Evolutionary conservation across 2,329 filamentous ascomycete species (phyloP).

Genomic region (Ophiostoma sp.): DNA sequence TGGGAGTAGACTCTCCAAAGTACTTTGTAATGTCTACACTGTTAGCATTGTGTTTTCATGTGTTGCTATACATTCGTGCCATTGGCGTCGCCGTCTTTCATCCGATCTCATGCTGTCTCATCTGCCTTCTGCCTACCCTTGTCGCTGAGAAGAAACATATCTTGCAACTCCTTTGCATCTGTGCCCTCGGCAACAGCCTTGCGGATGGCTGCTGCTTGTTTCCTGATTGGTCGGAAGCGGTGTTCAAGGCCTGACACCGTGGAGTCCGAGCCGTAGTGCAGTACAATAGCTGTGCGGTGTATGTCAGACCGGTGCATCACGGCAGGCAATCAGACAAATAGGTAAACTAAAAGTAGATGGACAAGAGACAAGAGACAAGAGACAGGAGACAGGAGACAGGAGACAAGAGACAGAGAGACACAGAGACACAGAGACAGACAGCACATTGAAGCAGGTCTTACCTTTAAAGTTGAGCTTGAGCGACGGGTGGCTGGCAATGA

Average conservation of each 20-base stretch:
- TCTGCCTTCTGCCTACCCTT: conserved; percentile 35
- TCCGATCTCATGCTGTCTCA: not conserved
- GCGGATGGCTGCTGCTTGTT: conserved; percentile 39
- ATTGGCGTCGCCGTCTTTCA: not conserved
- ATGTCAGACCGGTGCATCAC: conserved; percentile 13
- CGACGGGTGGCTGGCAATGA: conserved; percentile 52
- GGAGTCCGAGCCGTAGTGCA: conserved; percentile 47
- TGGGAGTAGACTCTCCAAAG: conserved; percentile 54
- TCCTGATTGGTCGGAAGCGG: conserved; percentile 46
- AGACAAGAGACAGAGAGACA: not conserved
- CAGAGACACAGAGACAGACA: not conserved
- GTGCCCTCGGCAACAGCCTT: conserved; percentile 35
- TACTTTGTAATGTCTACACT: conserved; percentile 52
- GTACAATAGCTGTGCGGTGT: conserved; percentile 40
- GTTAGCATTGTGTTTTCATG: conserved; percentile 9
- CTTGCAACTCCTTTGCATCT: conserved; percentile 44
- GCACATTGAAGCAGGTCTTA: conserved; percentile 37
- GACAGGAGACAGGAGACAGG: not conserved
- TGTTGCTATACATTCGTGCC: not conserved
- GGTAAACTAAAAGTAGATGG: too few relatives aligned
- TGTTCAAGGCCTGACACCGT: conserved; percentile 46
- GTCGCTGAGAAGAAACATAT: conserved; percentile 38
- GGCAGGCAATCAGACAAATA: not conserved
- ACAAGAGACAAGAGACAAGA: not conserved
- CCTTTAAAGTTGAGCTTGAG: conserved; percentile 57